A percentile compares a stretch with the other conserved stretches of the same genome.
Conservation (phyloP, 495 filamentous ascomycete species). For the Monascus purpureus region DNA sequence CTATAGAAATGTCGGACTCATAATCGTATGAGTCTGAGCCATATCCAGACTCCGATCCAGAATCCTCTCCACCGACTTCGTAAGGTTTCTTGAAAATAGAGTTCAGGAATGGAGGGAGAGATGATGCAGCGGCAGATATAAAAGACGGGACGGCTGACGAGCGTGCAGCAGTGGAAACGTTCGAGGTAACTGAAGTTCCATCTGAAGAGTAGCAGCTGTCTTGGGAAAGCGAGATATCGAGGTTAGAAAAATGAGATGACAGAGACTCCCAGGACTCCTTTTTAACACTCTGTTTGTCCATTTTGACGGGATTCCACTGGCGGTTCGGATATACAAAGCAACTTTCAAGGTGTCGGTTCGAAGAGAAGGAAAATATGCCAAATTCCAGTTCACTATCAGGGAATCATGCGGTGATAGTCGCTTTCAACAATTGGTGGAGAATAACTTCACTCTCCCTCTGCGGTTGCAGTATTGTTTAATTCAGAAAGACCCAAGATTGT, state of each 20-base stretch:
- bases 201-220: slow-evolving; percentile 36
- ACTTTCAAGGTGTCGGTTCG: too few species aligned
- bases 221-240: slow-evolving; percentile 30
- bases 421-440: too few species aligned
- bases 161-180: slow-evolving; percentile 11
- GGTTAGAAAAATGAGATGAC: slow-evolving; percentile 24
- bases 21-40: slow-evolving; percentile 25
- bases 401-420: too few species aligned
- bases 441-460: too few species aligned
- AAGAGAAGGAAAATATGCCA: not conserved
- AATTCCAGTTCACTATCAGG: too few species aligned
- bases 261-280: slow-evolving; percentile 30
- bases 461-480: too few species aligned
- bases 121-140: slow-evolving; percentile 6
- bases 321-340: too few species aligned
- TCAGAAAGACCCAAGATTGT: not conserved
- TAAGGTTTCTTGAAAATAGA: slow-evolving; percentile 28
- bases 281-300: slow-evolving; percentile 14
- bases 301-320: slow-evolving; percentile 8
- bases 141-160: slow-evolving; percentile 10
- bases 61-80: slow-evolving; percentile 13
- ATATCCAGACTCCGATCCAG: slow-evolving; percentile 28
- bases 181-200: slow-evolving; percentile 26
- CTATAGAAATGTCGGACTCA: slow-evolving; percentile 5
- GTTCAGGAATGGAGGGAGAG: slow-evolving; percentile 20